Percentiles rank a stretch among this genome's conserved stretches.
These are phyloP conservation scores for Flaveria floridana DNA, from an alignment of 140 eudicot genomes.

Conservation along the genomic window DNA sequence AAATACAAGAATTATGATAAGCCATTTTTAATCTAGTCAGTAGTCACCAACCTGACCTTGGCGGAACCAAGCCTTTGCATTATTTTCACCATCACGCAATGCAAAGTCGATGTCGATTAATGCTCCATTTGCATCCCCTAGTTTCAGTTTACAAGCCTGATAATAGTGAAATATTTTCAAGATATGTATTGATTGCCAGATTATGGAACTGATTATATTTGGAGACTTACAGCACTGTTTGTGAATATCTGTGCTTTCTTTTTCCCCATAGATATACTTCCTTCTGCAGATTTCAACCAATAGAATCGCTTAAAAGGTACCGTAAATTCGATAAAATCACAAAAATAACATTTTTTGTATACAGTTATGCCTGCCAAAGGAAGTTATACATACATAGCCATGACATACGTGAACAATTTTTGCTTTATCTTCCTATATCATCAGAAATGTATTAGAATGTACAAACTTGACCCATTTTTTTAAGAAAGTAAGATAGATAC, in stretches of 20 bases:
- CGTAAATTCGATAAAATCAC: neutral
- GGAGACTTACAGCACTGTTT: conserved; percentile 78
- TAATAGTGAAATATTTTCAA: neutral
- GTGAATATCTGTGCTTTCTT: conserved; percentile 84
- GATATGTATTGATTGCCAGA: neutral
- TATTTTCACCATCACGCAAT: conserved; percentile 73
- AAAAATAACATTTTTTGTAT: too few species aligned
- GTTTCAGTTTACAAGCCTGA: conserved; percentile 84
- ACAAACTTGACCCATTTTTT: too few species aligned
- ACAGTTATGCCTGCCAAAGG: too few species aligned
- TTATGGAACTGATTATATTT: neutral
- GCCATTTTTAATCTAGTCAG: conserved; percentile 13
- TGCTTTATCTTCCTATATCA: too few species aligned
- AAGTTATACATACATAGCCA: too few species aligned
- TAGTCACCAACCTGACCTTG: conserved; percentile 85
- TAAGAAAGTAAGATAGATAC: too few species aligned
- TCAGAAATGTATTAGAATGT: too few species aligned
- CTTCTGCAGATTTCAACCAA: conserved; percentile 42
- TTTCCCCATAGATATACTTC: conserved; percentile 58
- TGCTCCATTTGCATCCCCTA: conserved; percentile 89
- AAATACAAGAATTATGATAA: neutral
- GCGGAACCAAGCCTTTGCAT: conserved; percentile 92
- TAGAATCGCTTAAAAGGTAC: neutral
- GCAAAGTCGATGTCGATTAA: conserved; percentile 83
- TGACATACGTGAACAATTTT: too few species aligned